Evolutionary conservation across 345 rosid genomes (phyloP), one percentile per base, ranked within the genome.

Genomic region (Alliaria petiolata): DNA sequence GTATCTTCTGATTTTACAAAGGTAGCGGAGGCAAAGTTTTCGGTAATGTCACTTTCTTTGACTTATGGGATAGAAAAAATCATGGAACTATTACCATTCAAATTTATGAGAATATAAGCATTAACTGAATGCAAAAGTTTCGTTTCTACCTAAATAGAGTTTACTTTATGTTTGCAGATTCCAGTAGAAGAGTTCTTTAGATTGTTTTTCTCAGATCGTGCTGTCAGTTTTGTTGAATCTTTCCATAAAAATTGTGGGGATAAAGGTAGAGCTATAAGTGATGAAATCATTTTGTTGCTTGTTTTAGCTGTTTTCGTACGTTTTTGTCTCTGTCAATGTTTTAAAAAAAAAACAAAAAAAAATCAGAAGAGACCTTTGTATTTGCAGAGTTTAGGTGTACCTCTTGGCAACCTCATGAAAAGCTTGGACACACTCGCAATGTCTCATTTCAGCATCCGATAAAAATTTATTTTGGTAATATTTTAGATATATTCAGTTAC

Each of bases 361-460:
- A 46, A 20, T 39, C 28, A 38, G 57, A 35, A 19, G 65, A 62
- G 33, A 15, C 38, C 13, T 62, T 28, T 26, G 43, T 38, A 39
- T 72, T 73, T 81, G 65, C 89, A 95, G 99, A 89, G 69, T 89
- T 95, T 70, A 83, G 76, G 79, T 86, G 95, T 82, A 74, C 96
- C 71, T 79, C 87, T 26, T 95, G 99, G 99, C 62, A 67, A 61
- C 79, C 82, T 40, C 85, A 89, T 79, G 87, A 88, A 22, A 76
- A 89, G 76, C 84, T 82, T 81, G 93, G 95, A 49, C 87, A 87
- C 76, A 73, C 80, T 8, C 99, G 99, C 75, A 81, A 84, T 39
- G 83, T 87, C 62, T 88, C 87, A 68, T 95, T 95, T 86, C 92
- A 85, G 58, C 99, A 95, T 86, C 99, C 99, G 12, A 91, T 95